phyloP scores from a whole-genome alignment of 169 alveolate species.

The Cryptosporidium ubiquitum region DNA sequence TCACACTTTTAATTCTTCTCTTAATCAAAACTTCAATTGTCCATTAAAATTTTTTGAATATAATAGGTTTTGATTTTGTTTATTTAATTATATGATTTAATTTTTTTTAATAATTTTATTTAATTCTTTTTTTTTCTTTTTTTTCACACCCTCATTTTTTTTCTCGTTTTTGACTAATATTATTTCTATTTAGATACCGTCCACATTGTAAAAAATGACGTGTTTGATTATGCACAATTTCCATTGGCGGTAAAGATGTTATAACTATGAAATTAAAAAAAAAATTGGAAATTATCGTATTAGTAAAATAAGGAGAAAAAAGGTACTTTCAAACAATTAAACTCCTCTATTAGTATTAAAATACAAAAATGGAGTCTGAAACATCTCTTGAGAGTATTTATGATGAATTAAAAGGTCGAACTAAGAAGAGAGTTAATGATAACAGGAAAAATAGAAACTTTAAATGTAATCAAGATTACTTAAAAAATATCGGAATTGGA shows the following conservation, averaged over 20 bases:
- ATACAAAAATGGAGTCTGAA: neutral
- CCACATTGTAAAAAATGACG: constrained; percentile 17
- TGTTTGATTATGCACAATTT: neutral
- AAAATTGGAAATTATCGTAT: neutral
- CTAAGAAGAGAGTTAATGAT: neutral
- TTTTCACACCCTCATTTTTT: neutral
- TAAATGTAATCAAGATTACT: neutral
- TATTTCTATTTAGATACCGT: neutral
- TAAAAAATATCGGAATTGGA: constrained; percentile 9
- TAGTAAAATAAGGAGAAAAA: neutral
- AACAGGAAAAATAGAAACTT: constrained; percentile 10
- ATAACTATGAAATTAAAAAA: neutral
- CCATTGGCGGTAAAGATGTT: neutral
- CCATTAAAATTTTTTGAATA: neutral
- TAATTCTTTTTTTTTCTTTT: neutral
- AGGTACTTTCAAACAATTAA: neutral
- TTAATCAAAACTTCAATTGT: neutral
- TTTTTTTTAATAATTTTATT: neutral
- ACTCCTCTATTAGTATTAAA: neutral
- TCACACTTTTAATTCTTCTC: too few relatives aligned
- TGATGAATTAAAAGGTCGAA: neutral
- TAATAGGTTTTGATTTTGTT: neutral
- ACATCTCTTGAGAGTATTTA: neutral
- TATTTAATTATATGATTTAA: neutral
- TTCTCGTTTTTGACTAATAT: neutral